Conservation (phyloP, 2,329 filamentous ascomycete genomes). For the Fusarium xyrophilum region DNA sequence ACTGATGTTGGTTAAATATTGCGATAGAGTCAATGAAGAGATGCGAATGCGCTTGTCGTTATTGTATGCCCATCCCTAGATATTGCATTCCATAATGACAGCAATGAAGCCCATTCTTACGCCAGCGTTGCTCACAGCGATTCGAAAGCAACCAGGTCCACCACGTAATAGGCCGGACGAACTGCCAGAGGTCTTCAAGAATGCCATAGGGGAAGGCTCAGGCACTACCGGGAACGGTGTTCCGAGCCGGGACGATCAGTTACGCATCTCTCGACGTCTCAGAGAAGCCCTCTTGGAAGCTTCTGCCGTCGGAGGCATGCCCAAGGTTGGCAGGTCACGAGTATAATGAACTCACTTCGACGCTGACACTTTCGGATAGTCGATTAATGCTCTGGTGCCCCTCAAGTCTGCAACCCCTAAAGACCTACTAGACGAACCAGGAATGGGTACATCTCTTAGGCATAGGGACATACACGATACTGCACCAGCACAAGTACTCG, state of each 20-base stretch:
- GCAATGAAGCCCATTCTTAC: constrained; percentile 31
- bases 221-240: background rate
- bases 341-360: background rate
- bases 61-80: background rate
- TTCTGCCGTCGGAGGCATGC: constrained; percentile 39
- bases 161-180: constrained; percentile 39
- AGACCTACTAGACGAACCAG: constrained; percentile 27
- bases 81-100: constrained; percentile 5
- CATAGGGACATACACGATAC: constrained; percentile 32
- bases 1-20: background rate
- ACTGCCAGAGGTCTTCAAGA: constrained; percentile 25
- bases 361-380: constrained; percentile 26
- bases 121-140: constrained; percentile 30
- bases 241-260: constrained; percentile 19
- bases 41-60: background rate
- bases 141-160: constrained; percentile 35
- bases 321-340: constrained; percentile 22
- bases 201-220: constrained; percentile 10
- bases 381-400: constrained; percentile 37
- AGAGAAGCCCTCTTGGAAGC: constrained; percentile 39
- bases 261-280: constrained; percentile 32
- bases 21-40: background rate
- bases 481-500: constrained; percentile 19
- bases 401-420: constrained; percentile 38
- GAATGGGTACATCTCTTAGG: constrained; percentile 7